phyloP scores from a whole-genome alignment of 805 yeast species.

The Schizosaccharomyces japonicus region DNA sequence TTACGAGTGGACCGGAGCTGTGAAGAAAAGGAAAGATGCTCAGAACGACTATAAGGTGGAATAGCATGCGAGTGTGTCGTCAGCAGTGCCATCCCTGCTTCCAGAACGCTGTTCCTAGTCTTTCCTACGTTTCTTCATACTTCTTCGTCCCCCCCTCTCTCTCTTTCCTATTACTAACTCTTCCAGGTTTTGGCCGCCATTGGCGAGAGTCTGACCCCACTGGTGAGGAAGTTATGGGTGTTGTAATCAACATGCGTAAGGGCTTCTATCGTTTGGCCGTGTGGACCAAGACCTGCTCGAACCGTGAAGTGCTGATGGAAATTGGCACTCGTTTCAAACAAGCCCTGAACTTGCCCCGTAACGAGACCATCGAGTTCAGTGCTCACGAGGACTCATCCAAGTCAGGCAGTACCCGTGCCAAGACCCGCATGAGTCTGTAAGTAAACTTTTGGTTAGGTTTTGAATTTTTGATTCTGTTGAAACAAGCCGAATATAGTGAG shows the following conservation, averaged over 20 bases:
- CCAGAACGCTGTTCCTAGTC: not conserved
- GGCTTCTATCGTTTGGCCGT: slow-evolving; percentile 63
- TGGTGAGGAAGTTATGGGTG: slow-evolving; percentile 76
- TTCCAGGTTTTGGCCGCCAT: slow-evolving; percentile 45
- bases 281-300: slow-evolving; percentile 71
- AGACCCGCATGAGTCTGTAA: slow-evolving; percentile 7
- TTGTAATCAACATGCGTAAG: slow-evolving; percentile 70
- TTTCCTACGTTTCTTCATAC: not conserved
- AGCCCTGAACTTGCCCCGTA: slow-evolving; percentile 51
- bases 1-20: not conserved
- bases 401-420: slow-evolving; percentile 11
- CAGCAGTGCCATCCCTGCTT: not conserved
- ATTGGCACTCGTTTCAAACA: slow-evolving; percentile 49
- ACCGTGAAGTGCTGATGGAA: slow-evolving; percentile 30
- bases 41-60: not conserved
- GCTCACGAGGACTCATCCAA: slow-evolving; percentile 11
- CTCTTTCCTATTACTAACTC: not conserved
- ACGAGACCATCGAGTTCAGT: slow-evolving; percentile 58
- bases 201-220: slow-evolving; percentile 85
- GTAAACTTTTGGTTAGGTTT: too few species aligned
- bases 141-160: not conserved
- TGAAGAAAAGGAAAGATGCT: not conserved
- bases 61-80: not conserved
- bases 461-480: too few species aligned
- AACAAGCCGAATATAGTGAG: too few species aligned